Evolutionary conservation across 2,329 filamentous ascomycete species (phyloP), one percentile per base, ranked within the genome.

Genomic region (Didymella exigua): DNA sequence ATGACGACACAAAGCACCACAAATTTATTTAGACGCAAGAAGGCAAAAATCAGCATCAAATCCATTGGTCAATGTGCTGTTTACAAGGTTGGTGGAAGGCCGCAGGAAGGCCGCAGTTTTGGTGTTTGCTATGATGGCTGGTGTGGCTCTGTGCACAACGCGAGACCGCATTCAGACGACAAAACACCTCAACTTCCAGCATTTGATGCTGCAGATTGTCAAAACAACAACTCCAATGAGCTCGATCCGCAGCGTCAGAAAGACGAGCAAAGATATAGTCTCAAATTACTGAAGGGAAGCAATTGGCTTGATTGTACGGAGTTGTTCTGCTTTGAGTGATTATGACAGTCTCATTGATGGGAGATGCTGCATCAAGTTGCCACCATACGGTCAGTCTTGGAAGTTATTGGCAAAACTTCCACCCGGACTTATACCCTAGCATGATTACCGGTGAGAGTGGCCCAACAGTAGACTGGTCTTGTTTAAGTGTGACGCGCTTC

Each of bases 121-220:
- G 58, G 66, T 73, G 70, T 73, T 73, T 71, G 67, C 66, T 61
- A 54, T 64, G 56, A 68, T 67, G 65, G 62, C 63, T 70, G 64
- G 68, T 63, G 63, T 66, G 65, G 67, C 62, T 64, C 57, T 60
- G 59, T 66, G 63, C 63, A 68, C 61, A 52, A 66, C 61, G 62
- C 68, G 63, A 67, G 64, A 65, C 63, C 62, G 44, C 44, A 59
- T 56, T 59, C 63, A 61, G 65, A 61, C 63, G 54, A 62, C 63
- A 67, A 65, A 68, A 68, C 65, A 62, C 59, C 59, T 67, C 62
- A 62, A 63, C 54, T 59, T 64, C 47, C 44, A 54, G 30, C 41
- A 47, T 50, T 29, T 46, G 29, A 23, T 42, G 36, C 41, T 41
- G 52, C 46, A 46, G 34, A 26, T 14, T 38, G 18, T 40, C 36